Percentiles rank a stretch among this genome's conserved stretches.
Evolutionary conservation across 495 filamentous ascomycete species (phyloP).

Genomic region (Neurospora tetraspora): DNA sequence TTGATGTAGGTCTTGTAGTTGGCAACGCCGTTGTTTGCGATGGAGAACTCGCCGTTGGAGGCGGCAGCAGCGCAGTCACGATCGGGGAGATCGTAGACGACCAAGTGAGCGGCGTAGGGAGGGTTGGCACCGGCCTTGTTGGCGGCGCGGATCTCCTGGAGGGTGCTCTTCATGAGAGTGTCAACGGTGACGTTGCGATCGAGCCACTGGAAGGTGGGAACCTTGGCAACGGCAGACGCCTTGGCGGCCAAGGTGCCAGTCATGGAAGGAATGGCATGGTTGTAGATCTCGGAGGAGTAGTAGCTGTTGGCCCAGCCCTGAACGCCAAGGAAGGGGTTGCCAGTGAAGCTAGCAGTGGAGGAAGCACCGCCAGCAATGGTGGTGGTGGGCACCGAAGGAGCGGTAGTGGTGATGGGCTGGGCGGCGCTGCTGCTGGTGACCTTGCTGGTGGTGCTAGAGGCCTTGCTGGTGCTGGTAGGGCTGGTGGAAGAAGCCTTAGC

Average conservation of each 20-base stretch:
- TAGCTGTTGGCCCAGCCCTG: conserved; percentile 47
- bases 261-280: conserved; percentile 41
- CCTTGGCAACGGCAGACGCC: conserved; percentile 49
- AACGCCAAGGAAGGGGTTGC: conserved; percentile 46
- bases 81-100: conserved; percentile 69
- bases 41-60: conserved; percentile 63
- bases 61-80: conserved; percentile 69
- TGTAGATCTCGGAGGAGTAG: conserved; percentile 46
- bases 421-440: not conserved
- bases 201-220: conserved; percentile 67
- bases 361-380: conserved; percentile 9
- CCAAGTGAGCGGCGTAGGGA: conserved; percentile 34
- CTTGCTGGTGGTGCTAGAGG: not conserved
- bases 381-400: conserved; percentile 2
- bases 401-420: not conserved
- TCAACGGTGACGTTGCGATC: conserved; percentile 49
- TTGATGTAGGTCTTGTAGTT: conserved; percentile 69
- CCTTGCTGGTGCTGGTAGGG: conserved; percentile 7
- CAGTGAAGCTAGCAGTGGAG: conserved; percentile 25
- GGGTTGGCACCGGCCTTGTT: conserved; percentile 42
- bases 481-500: conserved; percentile 4
- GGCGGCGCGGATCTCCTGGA: conserved; percentile 45
- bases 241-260: conserved; percentile 27
- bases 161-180: conserved; percentile 40
- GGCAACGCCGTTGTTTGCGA: conserved; percentile 43